Percentiles rank a stretch among this genome's conserved stretches.
phyloP scores from a whole-genome alignment of 805 yeast genomes.

The Nadsonia fulvescens region DNA sequence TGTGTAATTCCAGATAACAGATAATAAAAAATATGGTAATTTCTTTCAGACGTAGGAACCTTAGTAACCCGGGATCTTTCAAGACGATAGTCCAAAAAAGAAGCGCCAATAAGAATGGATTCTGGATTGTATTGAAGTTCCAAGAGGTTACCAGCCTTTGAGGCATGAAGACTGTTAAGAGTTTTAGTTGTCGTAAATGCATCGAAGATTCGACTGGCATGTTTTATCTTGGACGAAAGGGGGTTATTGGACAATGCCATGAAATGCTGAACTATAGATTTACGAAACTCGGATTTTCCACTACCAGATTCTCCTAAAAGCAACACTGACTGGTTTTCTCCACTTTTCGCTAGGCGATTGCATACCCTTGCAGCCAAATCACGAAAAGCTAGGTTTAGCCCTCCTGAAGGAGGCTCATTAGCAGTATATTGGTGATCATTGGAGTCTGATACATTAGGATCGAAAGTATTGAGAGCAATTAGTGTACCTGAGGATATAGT shows the following conservation, averaged over 20 bases:
- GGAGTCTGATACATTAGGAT: constrained; percentile 19
- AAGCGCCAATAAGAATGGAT: constrained; percentile 33
- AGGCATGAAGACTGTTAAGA: constrained; percentile 18
- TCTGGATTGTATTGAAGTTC: constrained; percentile 32
- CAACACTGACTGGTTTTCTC: constrained; percentile 21
- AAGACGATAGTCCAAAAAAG: constrained; percentile 34
- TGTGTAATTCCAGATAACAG: constrained; percentile 31
- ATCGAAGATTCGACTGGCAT: constrained; percentile 19
- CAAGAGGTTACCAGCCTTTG: constrained; percentile 37
- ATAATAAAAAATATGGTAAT: constrained; percentile 42
- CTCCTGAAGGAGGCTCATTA: too few relatives aligned
- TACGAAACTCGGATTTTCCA: constrained; percentile 23
- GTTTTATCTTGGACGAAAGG: constrained; percentile 17
- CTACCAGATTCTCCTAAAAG: constrained; percentile 24
- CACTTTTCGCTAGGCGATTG: constrained; percentile 20
- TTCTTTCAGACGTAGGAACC: constrained; percentile 34
- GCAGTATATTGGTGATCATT: constrained; percentile 21
- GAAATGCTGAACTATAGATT: constrained; percentile 15
- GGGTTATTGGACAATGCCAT: constrained; percentile 20
- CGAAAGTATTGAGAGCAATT: constrained; percentile 22
- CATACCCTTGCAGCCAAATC: constrained; percentile 22
- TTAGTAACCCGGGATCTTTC: constrained; percentile 36
- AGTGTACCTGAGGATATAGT: constrained; percentile 21
- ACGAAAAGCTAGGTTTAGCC: constrained; percentile 11
- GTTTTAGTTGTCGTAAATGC: constrained; percentile 25